Base-by-base conservation (phyloP, 2,329 filamentous ascomycete genomes). In the Diaporthe citriasiana region DNA sequence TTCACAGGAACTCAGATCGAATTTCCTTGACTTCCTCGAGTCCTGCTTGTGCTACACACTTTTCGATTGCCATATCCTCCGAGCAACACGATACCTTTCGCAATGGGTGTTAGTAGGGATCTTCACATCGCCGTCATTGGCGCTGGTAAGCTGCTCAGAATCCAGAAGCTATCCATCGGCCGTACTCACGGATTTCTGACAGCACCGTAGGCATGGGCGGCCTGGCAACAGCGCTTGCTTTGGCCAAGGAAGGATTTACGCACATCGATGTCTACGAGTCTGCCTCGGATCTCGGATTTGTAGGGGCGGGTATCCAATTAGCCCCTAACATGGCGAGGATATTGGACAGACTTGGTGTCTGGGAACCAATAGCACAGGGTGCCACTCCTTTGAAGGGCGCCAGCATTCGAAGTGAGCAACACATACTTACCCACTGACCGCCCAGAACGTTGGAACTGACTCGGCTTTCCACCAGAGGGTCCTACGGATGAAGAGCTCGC, bases 251-350 rank as follows among this genome's bases (percentile, higher is more conserved):
- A 78, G 94, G 94, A 12, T 95, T 96, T 83, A 89, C 87, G 76
- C 85, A 93, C 73, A 92, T 96, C 79, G 87, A 92, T 72, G 90
- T 96, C 70, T 96, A 91, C 81, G 94, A 96, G 81, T 89, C 88
- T 42, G 93, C 93, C 0, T 89, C 92, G 5, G 89, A 91, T 77
- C 87, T 96, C 4, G 94, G 94, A 9, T 96, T 96, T 78, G 93
- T 96, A 1, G 94, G 94, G 27, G 94, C 94, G 1, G 94, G 94
- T 8, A 96, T 97, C 77, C 94, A 97, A 81, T 87, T 96, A 73
- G 93, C 94, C 0, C 94, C 94, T 0, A 97, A 97, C 77, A 93
- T 96, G 88, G 91, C 92, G 4, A 89, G 93, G 3, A 93, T 97
- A 12, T 87, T 97, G 15, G 92, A 94, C 45, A 60, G 74, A 13